Evolutionary conservation across 2,329 filamentous ascomycete genomes (phyloP).

Genomic region (Cladophialophora carrionii): DNA sequence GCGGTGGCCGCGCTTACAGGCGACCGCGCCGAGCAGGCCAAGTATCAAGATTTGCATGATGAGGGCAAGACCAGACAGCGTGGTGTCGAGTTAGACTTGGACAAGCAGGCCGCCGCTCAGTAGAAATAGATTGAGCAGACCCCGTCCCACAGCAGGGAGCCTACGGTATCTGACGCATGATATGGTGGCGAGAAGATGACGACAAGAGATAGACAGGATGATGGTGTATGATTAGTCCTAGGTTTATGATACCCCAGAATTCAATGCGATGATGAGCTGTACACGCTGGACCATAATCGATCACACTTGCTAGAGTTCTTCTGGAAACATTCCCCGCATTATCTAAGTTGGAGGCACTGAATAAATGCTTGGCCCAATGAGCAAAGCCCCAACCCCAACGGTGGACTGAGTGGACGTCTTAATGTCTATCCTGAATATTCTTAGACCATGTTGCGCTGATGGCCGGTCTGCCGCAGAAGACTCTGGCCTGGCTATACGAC

Average conservation of each 20-base stretch:
- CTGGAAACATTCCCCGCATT: constrained; percentile 10
- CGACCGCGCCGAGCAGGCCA: constrained; percentile 65
- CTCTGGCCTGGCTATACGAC: constrained; percentile 94
- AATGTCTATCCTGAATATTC: neutral
- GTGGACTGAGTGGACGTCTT: neutral
- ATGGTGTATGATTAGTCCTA: constrained; percentile 20
- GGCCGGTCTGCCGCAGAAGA: constrained; percentile 79
- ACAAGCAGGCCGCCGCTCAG: constrained; percentile 64
- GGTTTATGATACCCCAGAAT: constrained; percentile 28
- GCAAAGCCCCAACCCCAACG: constrained; percentile 10
- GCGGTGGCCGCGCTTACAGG: constrained; percentile 74
- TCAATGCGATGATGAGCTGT: constrained; percentile 1
- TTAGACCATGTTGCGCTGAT: constrained; percentile 41
- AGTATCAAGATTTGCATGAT: constrained; percentile 68
- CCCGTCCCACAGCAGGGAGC: neutral
- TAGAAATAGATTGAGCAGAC: constrained; percentile 18
- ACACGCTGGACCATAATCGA: neutral
- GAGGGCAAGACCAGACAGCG: constrained; percentile 81
- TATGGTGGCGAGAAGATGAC: neutral
- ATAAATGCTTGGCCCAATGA: constrained; percentile 24
- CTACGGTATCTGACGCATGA: neutral
- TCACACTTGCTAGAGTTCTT: neutral
- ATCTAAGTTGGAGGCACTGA: constrained; percentile 6
- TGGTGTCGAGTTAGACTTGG: constrained; percentile 77
- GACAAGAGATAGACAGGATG: neutral